Percentiles rank a stretch among this genome's conserved stretches.
Conservation (phyloP, 140 eudicot genomes). For the Anethum foeniculum region DNA sequence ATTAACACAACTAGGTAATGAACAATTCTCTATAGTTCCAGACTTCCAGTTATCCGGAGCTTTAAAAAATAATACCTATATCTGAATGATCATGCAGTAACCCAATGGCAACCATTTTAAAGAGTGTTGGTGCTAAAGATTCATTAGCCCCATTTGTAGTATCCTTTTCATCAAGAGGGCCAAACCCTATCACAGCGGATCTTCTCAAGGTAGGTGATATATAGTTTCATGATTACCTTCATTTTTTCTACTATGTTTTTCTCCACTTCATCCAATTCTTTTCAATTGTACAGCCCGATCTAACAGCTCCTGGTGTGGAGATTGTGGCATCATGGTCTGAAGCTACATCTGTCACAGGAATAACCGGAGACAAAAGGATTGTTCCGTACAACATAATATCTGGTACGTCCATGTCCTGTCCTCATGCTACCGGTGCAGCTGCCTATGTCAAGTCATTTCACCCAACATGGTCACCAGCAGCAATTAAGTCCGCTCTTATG, state of each 20-base stretch:
- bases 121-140: constrained; percentile 31
- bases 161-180: constrained; percentile 75
- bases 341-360: constrained; percentile 37
- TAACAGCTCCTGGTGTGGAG: constrained; percentile 65
- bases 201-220: constrained; percentile 44
- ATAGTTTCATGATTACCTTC: background rate
- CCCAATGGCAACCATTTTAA: constrained; percentile 53
- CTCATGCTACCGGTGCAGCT: constrained; percentile 66
- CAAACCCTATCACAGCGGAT: constrained; percentile 49
- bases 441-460: constrained; percentile 61
- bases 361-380: constrained; percentile 33
- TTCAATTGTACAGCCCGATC: constrained; percentile 49
- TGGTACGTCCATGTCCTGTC: constrained; percentile 87
- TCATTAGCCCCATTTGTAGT: constrained; percentile 56
- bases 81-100: constrained; percentile 25
- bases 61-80: background rate
- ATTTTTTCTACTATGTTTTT: background rate
- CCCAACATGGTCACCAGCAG: constrained; percentile 78
- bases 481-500: constrained; percentile 69
- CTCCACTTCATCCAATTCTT: background rate
- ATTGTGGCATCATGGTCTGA: constrained; percentile 63
- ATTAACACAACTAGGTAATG: constrained; percentile 36
- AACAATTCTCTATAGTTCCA: background rate
- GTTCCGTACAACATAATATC: constrained; percentile 48
- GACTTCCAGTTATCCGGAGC: background rate